Evolutionary conservation across 257 asterid genomes (phyloP).

Genomic region (Solanum arcanum): DNA sequence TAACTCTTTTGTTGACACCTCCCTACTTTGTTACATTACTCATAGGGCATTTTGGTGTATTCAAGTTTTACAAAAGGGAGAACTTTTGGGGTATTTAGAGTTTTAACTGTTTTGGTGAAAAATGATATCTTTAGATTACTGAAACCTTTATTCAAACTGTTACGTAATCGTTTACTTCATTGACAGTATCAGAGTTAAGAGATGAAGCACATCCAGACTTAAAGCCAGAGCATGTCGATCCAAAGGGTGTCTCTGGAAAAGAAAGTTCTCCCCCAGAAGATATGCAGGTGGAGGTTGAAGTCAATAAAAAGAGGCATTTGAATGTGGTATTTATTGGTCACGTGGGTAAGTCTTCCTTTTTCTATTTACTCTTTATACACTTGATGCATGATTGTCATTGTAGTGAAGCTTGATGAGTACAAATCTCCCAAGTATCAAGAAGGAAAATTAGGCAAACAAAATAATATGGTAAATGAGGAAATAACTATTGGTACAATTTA

Average conservation of each 20-base stretch:
- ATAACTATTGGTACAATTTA: background rate
- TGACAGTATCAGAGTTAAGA: background rate
- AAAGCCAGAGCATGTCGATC: background rate
- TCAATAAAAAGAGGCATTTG: slow-evolving; percentile 60
- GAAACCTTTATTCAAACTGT: background rate
- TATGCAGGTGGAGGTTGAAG: slow-evolving; percentile 19
- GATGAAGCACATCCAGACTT: background rate
- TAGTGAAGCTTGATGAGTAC: background rate
- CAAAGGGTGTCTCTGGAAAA: background rate
- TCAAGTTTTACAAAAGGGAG: background rate
- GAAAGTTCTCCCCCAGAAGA: background rate
- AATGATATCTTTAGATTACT: background rate
- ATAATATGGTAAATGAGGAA: background rate
- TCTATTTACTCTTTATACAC: background rate
- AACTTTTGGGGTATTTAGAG: background rate
- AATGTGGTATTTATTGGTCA: slow-evolving; percentile 97
- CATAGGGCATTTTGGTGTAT: background rate
- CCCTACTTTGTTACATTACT: background rate
- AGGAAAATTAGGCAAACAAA: background rate
- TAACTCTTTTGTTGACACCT: background rate
- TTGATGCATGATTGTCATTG: background rate
- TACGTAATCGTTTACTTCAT: background rate
- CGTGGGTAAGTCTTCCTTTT: slow-evolving; percentile 53
- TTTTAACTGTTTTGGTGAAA: background rate
- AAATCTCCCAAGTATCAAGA: background rate